Evolutionary conservation across 306 rosid genomes (phyloP).

Genomic region (Pueraria montana): DNA sequence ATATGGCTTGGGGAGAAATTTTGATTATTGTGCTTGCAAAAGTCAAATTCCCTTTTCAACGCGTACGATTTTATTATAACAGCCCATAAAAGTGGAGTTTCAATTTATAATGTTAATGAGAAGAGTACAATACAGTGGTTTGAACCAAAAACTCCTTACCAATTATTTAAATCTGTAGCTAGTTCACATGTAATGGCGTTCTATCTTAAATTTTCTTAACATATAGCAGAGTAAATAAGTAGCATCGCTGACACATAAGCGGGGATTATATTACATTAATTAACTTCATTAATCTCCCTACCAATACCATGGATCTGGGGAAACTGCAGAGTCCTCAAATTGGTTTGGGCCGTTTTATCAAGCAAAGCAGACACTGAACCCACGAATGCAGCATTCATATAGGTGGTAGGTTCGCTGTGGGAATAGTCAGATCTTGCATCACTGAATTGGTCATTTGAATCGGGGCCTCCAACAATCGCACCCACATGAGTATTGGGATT

Average conservation of each 20-base stretch:
- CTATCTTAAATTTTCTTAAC: background rate
- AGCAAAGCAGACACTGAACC: constrained; percentile 78
- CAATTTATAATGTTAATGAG: background rate
- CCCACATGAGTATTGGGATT: constrained; percentile 84
- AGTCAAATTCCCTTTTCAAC: background rate
- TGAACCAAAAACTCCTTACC: background rate
- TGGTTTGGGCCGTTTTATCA: background rate
- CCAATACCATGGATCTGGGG: background rate
- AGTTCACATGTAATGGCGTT: no score
- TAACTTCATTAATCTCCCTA: background rate
- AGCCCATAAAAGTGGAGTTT: background rate
- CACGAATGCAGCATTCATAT: constrained; percentile 83
- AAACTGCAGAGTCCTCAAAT: background rate
- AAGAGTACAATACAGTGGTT: background rate
- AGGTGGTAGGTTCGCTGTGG: constrained; percentile 81
- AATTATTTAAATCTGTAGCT: background rate
- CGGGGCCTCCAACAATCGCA: constrained; percentile 86
- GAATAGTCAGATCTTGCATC: constrained; percentile 81
- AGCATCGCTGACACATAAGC: background rate
- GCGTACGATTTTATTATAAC: background rate
- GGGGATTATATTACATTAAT: background rate
- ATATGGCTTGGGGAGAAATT: background rate
- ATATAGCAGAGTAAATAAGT: background rate
- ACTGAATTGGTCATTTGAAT: constrained; percentile 68
- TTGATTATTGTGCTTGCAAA: background rate